Base-by-base conservation (phyloP, 1,284 basidiomycete species). In the Marasmius sp. region DNA sequence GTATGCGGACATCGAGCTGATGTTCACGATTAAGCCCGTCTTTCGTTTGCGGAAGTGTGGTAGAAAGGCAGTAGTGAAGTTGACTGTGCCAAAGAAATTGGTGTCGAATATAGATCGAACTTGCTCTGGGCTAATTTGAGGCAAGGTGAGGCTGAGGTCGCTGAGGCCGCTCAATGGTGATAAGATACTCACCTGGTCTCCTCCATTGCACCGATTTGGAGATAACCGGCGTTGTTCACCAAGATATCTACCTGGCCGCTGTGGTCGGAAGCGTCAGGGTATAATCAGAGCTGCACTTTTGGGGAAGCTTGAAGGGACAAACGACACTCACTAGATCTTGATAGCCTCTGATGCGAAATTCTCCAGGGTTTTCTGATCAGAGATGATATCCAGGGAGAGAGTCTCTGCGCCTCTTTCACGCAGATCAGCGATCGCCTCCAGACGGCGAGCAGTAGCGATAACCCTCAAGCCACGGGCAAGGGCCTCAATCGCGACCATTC, bases 201-300 rank as follows among this genome's bases (percentile, higher is more conserved):
- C 34, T 69, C 66, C 22, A 68, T 61, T 0, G 66, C 64, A 58
- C 67, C 68, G 37, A 59, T 59, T 2, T 61, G 65, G 6, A 66
- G n/a, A 27, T 62, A 67, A 7, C 68, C 65, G 16, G 68, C 68
- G 22, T 69, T 69, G 59, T 69, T 69, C 16, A 68, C 55, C 11
- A 68, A 61, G 43, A 61, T 61, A 57, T 66, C 65, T 6, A 69
- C 55, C 36, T 66, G 65, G 1, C 67, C 66, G 54, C 66, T 69
- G 60, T 38, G 10, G 7, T 50, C 11, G 41, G n/a, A 14, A 43
- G 34, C 58, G 4, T 59, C 45, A 12, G 52, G 45, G 54, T 22
- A 50, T 14, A 12, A 51, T 45, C 5, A 27, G 43, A 45, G 6
- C 43, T 2, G 6, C 27, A 16, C 8, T 27, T 1, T 16, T 4